Evolutionary conservation across 306 rosid species (phyloP).

Genomic region (Inga laurina): DNA sequence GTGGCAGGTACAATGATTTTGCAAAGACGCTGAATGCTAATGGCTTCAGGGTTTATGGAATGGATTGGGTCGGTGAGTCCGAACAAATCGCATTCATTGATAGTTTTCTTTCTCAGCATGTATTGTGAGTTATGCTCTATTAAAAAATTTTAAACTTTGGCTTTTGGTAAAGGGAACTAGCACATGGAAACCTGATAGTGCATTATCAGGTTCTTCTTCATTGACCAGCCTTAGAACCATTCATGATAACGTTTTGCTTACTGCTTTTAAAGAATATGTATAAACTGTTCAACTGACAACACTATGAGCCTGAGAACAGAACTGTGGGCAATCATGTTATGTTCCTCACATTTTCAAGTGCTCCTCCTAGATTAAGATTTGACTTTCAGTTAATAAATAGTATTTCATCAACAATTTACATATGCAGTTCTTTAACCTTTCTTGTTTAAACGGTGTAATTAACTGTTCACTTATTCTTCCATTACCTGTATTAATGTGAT

Average conservation of each 20-base stretch:
- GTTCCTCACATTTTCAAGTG: slow-evolving; percentile 7
- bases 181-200: background rate
- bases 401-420: background rate
- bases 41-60: slow-evolving; percentile 87
- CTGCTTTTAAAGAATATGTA: background rate
- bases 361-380: slow-evolving; percentile 8
- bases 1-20: slow-evolving; percentile 79
- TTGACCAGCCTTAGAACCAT: background rate
- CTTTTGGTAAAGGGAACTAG: background rate
- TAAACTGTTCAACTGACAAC: background rate
- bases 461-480: background rate
- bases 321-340: background rate
- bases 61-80: slow-evolving; percentile 96
- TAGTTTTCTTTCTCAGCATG: background rate
- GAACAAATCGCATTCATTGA: background rate
- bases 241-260: slow-evolving; percentile 1
- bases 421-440: background rate
- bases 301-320: background rate
- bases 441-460: background rate
- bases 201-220: background rate
- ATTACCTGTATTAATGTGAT: background rate
- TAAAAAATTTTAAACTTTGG: background rate
- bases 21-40: slow-evolving; percentile 80
- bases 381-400: background rate
- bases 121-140: background rate